Base-by-base conservation (phyloP, 805 yeast genomes). In the Monosporozyma siamensis region DNA sequence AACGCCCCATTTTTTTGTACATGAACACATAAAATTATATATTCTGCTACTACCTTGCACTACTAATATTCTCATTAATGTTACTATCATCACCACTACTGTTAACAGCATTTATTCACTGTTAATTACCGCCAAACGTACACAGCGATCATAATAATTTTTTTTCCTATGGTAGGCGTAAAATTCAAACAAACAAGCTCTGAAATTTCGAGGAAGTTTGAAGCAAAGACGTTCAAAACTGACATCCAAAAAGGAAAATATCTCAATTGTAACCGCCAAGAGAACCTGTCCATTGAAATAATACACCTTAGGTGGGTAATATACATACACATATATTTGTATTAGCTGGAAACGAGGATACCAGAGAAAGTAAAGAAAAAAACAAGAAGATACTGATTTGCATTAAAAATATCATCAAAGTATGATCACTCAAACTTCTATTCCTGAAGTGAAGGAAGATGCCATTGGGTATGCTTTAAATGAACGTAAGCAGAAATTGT, bases 391-490 rank as follows among this genome's bases (percentile, higher is more conserved):
- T n/a, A n/a, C n/a, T n/a, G n/a, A n/a, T n/a, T n/a, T n/a, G n/a
- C n/a, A n/a, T n/a, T n/a, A n/a, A n/a, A n/a, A n/a, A n/a, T n/a
- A n/a, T n/a, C n/a, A n/a, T n/a, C n/a, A 7, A n/a, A 31, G 4
- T 6, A 55, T 59, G 50, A 45, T 73, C 20, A 66, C 79, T 8
- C 80, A 77, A 51, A 76, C 77, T n/a, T 76, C 82, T 29, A 74
- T 78, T 50, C 83, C 82, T 22, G 82, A 78, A 58, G 79, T 75
- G 22, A 65, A 66, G 40, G 92, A 84, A 54, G 75, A 73, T 52
- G 66, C 69, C 52, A 58, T 74, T 40, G 82, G 82, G 1, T 66
- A 72, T 18, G 77, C 87, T 9, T 56, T 82, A 36, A 72, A 73
- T 41, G 87, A 80, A 55, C 69, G 94, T 51, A 74, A 82, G 2